Conservation (phyloP, 2,329 filamentous ascomycete genomes). For the Botryotinia calthae region DNA sequence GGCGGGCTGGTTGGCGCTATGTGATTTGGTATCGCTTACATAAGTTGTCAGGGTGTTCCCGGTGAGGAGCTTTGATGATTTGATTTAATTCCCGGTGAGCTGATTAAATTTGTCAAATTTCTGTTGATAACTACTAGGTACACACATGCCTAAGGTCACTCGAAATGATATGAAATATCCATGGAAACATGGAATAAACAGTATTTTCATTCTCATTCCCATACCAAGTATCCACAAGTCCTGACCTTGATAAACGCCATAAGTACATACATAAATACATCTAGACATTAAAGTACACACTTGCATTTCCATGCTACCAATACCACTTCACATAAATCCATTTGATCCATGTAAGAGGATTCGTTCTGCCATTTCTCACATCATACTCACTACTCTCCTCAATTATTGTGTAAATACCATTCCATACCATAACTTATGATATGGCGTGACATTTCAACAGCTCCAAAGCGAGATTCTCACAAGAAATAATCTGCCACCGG, state of each 20-base stretch:
- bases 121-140: neutral
- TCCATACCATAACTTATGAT: neutral
- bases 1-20: neutral
- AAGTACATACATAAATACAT: slow-evolving; percentile 2
- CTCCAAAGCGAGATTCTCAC: slow-evolving; percentile 36
- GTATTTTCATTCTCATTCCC: neutral
- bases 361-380: neutral
- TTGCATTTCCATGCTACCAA: neutral
- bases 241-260: neutral
- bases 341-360: neutral
- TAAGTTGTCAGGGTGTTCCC: neutral
- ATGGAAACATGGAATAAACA: neutral
- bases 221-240: neutral
- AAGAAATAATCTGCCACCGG: slow-evolving; percentile 97
- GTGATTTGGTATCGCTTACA: neutral
- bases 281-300: neutral
- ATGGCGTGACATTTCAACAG: neutral
- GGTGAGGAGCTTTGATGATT: neutral
- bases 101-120: neutral
- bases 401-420: neutral
- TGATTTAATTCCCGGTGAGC: no score
- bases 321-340: neutral
- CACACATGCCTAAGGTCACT: neutral
- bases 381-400: neutral
- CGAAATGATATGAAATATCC: neutral